A percentile compares a stretch with the other conserved stretches of the same genome.
Conservation (phyloP, 345 rosid species). For the Pseudoturritis turrita region DNA sequence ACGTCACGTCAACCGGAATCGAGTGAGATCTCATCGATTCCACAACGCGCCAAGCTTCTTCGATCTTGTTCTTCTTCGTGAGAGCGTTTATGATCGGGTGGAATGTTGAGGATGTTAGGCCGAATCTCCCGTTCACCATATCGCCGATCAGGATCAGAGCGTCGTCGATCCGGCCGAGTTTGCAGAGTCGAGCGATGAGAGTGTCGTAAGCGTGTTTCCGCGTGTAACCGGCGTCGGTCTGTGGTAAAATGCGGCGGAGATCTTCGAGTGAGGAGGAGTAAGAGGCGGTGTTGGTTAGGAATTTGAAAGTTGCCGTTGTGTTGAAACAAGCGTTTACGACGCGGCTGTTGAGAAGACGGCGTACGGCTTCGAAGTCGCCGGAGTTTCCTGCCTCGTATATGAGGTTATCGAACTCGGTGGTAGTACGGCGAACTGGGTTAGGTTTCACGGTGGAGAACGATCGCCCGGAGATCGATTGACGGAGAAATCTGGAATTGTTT, state of each 20-base stretch:
- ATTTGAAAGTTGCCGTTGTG: slow-evolving; percentile 61
- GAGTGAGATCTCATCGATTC: slow-evolving; percentile 35
- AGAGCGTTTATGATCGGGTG: slow-evolving; percentile 49
- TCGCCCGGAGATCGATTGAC: slow-evolving; percentile 16
- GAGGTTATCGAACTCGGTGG: slow-evolving; percentile 54
- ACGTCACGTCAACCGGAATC: slow-evolving; percentile 41
- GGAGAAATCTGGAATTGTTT: not conserved
- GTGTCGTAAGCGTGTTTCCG: slow-evolving; percentile 51
- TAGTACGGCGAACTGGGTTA: slow-evolving; percentile 37
- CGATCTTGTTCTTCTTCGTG: slow-evolving; percentile 35
- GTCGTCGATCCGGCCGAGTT: slow-evolving; percentile 37
- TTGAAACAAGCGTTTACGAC: slow-evolving; percentile 48
- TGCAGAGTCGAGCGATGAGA: slow-evolving; percentile 60
- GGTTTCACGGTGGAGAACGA: slow-evolving; percentile 19
- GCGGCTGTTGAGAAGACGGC: slow-evolving; percentile 58
- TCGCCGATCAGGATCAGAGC: slow-evolving; percentile 37
- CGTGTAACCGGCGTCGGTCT: slow-evolving; percentile 48
- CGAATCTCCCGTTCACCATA: slow-evolving; percentile 36
- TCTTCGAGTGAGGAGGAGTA: slow-evolving; percentile 42
- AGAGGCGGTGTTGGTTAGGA: slow-evolving; percentile 42
- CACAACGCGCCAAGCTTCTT: slow-evolving; percentile 47
- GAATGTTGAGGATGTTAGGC: slow-evolving; percentile 31
- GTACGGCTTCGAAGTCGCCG: slow-evolving; percentile 49
- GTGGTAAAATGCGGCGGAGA: slow-evolving; percentile 41
- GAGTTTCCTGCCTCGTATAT: slow-evolving; percentile 44